phyloP scores from a whole-genome alignment of 805 yeast species.

The Saccharomycopsis sp. region DNA sequence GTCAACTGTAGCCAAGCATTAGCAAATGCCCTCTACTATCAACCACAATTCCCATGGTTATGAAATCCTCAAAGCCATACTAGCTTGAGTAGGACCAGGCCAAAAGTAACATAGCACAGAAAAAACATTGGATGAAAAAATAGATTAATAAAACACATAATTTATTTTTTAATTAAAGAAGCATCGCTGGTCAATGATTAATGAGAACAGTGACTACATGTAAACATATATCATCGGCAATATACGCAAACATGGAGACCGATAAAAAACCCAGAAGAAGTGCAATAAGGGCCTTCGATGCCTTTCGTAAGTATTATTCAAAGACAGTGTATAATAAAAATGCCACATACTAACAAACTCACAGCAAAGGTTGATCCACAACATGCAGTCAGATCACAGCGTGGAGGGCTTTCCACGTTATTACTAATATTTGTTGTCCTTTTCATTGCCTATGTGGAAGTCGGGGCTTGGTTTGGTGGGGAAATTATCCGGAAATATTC shows the following conservation, averaged over 20 bases:
- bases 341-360: not conserved
- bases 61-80: no score
- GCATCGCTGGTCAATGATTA: not conserved
- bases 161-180: not conserved
- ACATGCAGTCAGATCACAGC: conserved; percentile 62
- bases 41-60: no score
- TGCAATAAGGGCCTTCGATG: conserved; percentile 54
- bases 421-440: conserved; percentile 54
- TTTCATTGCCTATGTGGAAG: conserved; percentile 73
- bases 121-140: no score
- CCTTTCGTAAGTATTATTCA: conserved; percentile 48
- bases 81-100: not conserved
- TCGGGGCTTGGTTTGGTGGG: conserved; percentile 83
- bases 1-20: no score
- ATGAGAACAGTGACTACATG: not conserved
- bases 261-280: not conserved
- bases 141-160: not conserved
- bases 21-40: no score
- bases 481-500: conserved; percentile 67
- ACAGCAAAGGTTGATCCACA: conserved; percentile 61
- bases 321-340: not conserved
- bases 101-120: not conserved
- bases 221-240: not conserved
- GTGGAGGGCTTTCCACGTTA: conserved; percentile 73
- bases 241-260: not conserved